phyloP scores from a whole-genome alignment of 2,329 filamentous ascomycete species.

The Beauveria medogensis region DNA sequence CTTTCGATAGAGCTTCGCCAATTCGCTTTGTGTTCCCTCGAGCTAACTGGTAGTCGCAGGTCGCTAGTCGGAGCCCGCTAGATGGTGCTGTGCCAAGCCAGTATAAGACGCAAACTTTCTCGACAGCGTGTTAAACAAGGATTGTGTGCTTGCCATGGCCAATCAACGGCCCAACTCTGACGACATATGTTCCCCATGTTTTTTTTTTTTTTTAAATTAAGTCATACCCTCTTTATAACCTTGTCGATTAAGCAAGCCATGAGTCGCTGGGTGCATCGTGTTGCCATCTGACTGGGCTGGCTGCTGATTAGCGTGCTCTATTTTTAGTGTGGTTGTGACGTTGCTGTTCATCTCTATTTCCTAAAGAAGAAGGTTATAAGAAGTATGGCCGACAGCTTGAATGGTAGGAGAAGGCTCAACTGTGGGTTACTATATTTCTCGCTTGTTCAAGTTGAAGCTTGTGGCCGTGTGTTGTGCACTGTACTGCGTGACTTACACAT shows the following conservation, averaged over 20 bases:
- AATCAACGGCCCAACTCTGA: not conserved
- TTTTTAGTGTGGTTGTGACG: not conserved
- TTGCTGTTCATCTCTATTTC: not conserved
- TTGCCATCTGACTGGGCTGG: not conserved
- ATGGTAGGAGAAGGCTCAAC: not conserved
- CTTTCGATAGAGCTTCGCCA: not conserved
- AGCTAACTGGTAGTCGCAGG: slow-evolving; percentile 2
- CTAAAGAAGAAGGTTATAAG: slow-evolving; percentile 1
- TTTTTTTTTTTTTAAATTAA: not conserved
- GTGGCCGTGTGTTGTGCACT: not conserved
- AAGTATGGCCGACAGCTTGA: not conserved
- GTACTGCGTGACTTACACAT: not conserved
- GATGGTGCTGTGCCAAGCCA: not conserved
- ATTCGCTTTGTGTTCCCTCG: not conserved
- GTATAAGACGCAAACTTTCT: not conserved
- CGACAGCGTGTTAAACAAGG: not conserved
- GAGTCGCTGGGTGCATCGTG: too few relatives aligned
- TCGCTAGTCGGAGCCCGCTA: not conserved
- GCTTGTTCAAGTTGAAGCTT: not conserved
- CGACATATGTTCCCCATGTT: not conserved
- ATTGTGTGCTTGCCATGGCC: not conserved
- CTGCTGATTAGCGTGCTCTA: not conserved
- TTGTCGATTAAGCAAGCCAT: not conserved
- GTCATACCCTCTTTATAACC: not conserved
- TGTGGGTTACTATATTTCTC: not conserved